Evolutionary conservation across 2,329 filamentous ascomycete genomes (phyloP), one percentile per base, ranked within the genome.

Genomic region (Rhytidhysteron rufulum): DNA sequence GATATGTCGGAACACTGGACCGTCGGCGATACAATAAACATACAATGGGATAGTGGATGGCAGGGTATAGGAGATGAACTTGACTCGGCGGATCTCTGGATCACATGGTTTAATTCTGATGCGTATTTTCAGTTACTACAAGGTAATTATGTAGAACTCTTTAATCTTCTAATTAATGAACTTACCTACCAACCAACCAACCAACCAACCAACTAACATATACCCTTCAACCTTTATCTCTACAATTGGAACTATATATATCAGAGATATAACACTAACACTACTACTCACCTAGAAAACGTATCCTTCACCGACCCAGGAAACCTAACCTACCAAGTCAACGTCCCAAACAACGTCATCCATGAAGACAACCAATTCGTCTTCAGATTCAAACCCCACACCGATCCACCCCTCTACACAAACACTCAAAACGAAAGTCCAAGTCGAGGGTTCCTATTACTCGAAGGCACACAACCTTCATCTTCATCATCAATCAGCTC

Each of bases 391-490:
- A 40, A 37, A 18, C 41, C 41, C 7, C 41, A 44, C 16, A 24
- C 41, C 8, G 27, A 37, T 16, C 41, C 41, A 4, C 41, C 41
- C 5, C 10, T 44, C 22, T 44, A 40, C 29, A 44, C 37, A 7
- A 5, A 10, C 22, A 44, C 33, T 8, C 13, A 44, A n/a, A 44
- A 40, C n/a, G 37, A 44, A 19, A 24, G 24, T 9, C 34, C 37
- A n/a, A 40, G 37, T 35, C 41, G 41, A 7, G 41, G 37, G 8
- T 44, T 44, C 18, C 32, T 16, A 4, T 15, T 44, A n/a, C 4
- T 40, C n/a, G 4, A 21, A 4, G 19, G 11, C 9, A 37, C 34
- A 3, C 3, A 40, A 16, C 11, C 24, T 10, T 20, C 31, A 8
- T 37, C 37, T 16, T n/a, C 25, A 18, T 11, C 31, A 13, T 24